A percentile compares a stretch with the other conserved stretches of the same genome.
Conservation (phyloP, 805 yeast species). For the Aciculoconidium aculeatum region DNA sequence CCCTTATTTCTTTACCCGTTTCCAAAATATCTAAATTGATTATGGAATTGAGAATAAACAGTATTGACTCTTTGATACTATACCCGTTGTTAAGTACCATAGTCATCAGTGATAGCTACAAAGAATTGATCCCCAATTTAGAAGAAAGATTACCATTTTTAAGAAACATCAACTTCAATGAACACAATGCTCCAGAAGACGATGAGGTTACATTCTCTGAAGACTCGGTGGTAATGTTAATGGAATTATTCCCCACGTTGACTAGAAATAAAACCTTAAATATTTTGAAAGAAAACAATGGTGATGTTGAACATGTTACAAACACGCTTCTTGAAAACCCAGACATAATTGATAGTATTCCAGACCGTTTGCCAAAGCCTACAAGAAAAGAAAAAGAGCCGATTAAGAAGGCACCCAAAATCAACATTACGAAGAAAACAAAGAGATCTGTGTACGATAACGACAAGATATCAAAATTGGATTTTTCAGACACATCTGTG, state of each 20-base stretch:
- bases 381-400: constrained; percentile 3
- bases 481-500: constrained; percentile 17
- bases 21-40: constrained; percentile 37
- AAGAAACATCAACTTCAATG: constrained; percentile 14
- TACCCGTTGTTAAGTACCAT: constrained; percentile 55
- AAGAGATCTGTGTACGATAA: constrained; percentile 22
- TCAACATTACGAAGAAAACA: too few relatives aligned
- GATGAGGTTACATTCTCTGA: constrained; percentile 13
- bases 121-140: constrained; percentile 45
- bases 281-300: constrained; percentile 42
- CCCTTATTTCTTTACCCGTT: constrained; percentile 44
- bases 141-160: constrained; percentile 47
- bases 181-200: constrained; percentile 3
- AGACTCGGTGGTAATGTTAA: constrained; percentile 34
- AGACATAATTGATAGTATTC: constrained; percentile 25
- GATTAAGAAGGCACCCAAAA: constrained; percentile 4
- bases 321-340: constrained; percentile 62
- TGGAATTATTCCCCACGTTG: constrained; percentile 67
- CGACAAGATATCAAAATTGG: constrained; percentile 24
- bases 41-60: constrained; percentile 40
- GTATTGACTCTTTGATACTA: constrained; percentile 35
- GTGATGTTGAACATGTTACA: constrained; percentile 54
- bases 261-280: constrained; percentile 40
- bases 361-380: constrained; percentile 15
- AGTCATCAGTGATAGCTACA: constrained; percentile 42